phyloP scores from a whole-genome alignment of 345 rosid species.

The Firmiana major region DNA sequence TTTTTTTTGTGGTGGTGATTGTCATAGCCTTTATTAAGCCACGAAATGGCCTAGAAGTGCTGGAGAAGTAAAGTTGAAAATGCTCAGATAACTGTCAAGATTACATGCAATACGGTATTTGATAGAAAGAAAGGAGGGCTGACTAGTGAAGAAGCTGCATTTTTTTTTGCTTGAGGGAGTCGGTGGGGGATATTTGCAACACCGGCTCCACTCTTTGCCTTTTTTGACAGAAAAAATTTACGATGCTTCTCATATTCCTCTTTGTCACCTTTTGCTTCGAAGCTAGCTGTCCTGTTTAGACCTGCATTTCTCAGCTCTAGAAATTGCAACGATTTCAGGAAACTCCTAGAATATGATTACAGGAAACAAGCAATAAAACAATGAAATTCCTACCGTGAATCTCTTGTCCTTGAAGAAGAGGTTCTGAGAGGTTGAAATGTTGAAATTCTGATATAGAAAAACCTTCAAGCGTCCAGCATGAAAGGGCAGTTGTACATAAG shows the following conservation, averaged over 20 bases:
- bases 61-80: not conserved
- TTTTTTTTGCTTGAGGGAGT: slow-evolving; percentile 10
- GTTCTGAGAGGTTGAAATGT: slow-evolving; percentile 11
- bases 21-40: not conserved
- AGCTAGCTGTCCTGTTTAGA: not conserved
- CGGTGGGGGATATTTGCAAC: slow-evolving; percentile 25
- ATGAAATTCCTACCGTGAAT: slow-evolving; percentile 22
- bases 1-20: not conserved
- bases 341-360: not conserved
- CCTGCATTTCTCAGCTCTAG: slow-evolving; percentile 10
- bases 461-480: slow-evolving; percentile 13
- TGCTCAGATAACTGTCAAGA: not conserved
- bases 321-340: not conserved
- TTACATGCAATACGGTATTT: not conserved
- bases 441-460: not conserved
- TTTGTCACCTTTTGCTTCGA: not conserved
- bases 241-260: not conserved
- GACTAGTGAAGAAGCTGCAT: slow-evolving; percentile 14
- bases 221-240: not conserved
- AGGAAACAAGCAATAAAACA: not conserved
- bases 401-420: slow-evolving; percentile 6
- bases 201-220: slow-evolving; percentile 29
- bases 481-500: slow-evolving; percentile 15
- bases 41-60: not conserved
- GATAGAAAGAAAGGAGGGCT: slow-evolving; percentile 13